Percentiles rank a stretch among this genome's conserved stretches.
Evolutionary conservation across 2,329 filamentous ascomycete genomes (phyloP).

Genomic region (Sarocladium brachiariae): DNA sequence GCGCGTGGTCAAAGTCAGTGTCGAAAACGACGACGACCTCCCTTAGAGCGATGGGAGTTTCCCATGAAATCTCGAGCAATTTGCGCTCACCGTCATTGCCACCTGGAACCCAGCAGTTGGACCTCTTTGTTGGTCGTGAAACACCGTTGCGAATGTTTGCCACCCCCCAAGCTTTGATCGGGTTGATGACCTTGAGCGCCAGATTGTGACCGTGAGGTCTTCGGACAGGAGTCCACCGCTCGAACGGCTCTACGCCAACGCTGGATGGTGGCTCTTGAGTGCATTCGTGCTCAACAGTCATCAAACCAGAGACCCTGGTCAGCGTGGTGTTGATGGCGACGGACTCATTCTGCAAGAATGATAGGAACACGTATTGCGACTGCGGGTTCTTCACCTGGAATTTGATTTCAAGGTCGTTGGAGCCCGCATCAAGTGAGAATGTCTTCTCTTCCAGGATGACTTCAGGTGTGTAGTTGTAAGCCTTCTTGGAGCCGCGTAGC

Average conservation of each 20-base stretch:
- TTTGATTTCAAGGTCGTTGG: conserved; percentile 15
- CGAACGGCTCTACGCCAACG: conserved; percentile 19
- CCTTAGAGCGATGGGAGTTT: conserved; percentile 11
- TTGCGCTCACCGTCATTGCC: conserved; percentile 1
- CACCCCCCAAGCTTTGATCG: conserved; percentile 14
- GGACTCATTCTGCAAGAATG: conserved; percentile 18
- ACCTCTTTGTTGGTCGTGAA: conserved; percentile 17
- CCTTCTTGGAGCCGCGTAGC: conserved; percentile 18
- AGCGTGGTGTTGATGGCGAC: conserved; percentile 17
- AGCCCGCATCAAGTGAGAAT: conserved; percentile 13
- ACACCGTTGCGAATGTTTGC: conserved; percentile 16
- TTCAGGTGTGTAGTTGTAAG: conserved; percentile 20
- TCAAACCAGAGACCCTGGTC: conserved; percentile 16
- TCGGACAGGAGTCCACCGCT: conserved; percentile 20
- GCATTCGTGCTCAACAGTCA: conserved; percentile 21
- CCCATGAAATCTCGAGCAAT: conserved; percentile 14
- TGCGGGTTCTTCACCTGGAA: conserved; percentile 17
- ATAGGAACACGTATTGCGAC: conserved; percentile 18
- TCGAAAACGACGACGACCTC: conserved; percentile 18
- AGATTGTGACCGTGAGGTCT: conserved; percentile 20
- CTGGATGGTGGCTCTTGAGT: conserved; percentile 16
- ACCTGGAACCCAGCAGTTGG: conserved; percentile 18
- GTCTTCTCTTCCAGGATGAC: conserved; percentile 14
- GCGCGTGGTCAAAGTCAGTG: conserved; percentile 19
- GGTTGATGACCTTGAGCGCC: conserved; percentile 14